These are phyloP conservation scores for Aspergillus thermomutatus DNA, from an alignment of 2,329 filamentous ascomycete species.

Conservation along the genomic window DNA sequence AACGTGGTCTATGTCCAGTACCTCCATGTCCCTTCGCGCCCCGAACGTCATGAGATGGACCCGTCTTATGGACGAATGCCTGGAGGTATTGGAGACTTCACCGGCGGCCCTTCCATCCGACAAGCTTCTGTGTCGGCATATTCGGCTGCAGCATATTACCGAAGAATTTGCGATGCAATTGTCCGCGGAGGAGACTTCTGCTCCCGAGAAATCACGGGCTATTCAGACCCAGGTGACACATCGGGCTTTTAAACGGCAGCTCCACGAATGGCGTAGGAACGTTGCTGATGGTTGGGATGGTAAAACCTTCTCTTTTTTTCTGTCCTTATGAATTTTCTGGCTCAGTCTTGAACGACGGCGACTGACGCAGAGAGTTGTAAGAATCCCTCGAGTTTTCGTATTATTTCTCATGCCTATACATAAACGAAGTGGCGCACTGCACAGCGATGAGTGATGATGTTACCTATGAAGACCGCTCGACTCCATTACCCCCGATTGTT, in stretches of 20 bases:
- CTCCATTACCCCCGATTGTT: neutral
- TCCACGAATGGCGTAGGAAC: neutral
- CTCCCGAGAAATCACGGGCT: neutral
- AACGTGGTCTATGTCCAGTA: neutral
- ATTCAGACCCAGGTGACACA: neutral
- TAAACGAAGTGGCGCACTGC: neutral
- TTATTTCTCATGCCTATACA: conserved; percentile 1
- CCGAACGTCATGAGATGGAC: conserved; percentile 6
- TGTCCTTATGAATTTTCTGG: no score
- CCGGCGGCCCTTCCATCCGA: neutral
- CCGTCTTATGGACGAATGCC: neutral
- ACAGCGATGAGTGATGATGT: neutral
- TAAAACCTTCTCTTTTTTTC: neutral
- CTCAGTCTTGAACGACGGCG: neutral
- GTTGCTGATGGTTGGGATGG: neutral
- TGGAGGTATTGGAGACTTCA: neutral
- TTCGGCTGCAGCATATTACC: neutral
- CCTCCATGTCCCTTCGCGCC: neutral
- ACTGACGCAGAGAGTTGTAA: neutral
- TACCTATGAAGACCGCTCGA: neutral
- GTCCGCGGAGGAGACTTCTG: neutral
- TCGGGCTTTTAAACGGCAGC: neutral
- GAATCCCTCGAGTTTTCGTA: conserved; percentile 3
- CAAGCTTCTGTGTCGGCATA: neutral
- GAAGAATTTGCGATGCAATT: neutral